Base-by-base conservation (phyloP, 352 stramenopile genomes). In the Pythium brachiatum region DNA sequence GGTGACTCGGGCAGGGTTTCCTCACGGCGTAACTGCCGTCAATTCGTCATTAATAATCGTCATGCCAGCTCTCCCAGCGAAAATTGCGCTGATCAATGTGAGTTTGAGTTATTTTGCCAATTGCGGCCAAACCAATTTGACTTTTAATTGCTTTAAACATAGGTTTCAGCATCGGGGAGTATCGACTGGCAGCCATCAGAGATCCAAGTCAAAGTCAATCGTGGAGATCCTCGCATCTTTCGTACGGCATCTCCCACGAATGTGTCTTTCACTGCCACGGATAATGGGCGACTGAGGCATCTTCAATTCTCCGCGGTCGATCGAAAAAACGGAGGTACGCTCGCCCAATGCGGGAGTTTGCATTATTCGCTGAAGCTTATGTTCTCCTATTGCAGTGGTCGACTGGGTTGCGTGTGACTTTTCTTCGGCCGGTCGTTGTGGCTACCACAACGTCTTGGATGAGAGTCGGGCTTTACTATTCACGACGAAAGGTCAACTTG, bases 171-270 rank as follows among this genome's bases (percentile, higher is more conserved):
- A 11, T 27, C 44, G 2, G 58, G 64, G 23, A 29, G 32, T 26
- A 43, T 60, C n/a, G 38, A 13, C 1, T 72, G 54, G 58, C 58
- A 72, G 18, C 57, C 64, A 20, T 53, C 59, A 18, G 64, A 72
- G 51, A 52, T 72, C 55, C 64, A 72, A 61, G 23, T 57, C 11
- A 53, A 48, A 31, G 50, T 67, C 39, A 66, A 72, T n/a, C 29
- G 21, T 27, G 51, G 20, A 32, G 39, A 15, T n/a, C 47, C 47
- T 11, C 34, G 57, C 7, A 44, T 67, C 0, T 72, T 72, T 51
- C 48, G 50, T 1, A 16, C 32, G 9, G 34, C 58, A 43, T 53
- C 56, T 1, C 44, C 25, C 20, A 27, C 53, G 7, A 59, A 53
- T 8, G 29, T 72, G 1, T 26, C 38, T 2, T 66, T 72, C 41